Base-by-base conservation (phyloP, 2,329 filamentous ascomycete species). In the Pseudocercospora fijiensis region DNA sequence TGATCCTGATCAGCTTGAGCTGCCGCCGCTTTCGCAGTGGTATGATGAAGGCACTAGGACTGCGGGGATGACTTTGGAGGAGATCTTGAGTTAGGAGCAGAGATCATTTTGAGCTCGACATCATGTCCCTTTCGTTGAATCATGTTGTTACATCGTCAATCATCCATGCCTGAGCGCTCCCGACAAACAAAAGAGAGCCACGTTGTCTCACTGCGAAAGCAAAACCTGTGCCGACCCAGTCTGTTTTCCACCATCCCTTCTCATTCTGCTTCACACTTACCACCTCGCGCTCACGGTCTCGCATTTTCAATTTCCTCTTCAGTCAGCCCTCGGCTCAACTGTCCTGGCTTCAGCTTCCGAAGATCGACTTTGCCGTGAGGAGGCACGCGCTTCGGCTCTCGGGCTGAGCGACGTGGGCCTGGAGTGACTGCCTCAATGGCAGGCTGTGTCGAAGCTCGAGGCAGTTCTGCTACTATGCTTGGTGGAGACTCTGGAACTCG, bases 11-110 rank as follows among this genome's bases (percentile, higher is more conserved):
- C 71, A 72, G 18, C 63, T 74, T 6, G 73, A 75, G 63, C 61
- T 75, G 45, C 73, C 72, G 20, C 70, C 69, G 4, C 62, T 75
- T 26, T 69, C 70, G 62, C 65, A 69, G 28, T 70, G 64, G 64
- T 68, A 70, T 55, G 67, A 58, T 8, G 61, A 51, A 33, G 53
- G 62, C 37, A 41, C 45, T 9, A 27, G 58, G 24, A 24, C 51
- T 13, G 55, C 30, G 8, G 58, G 43, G 22, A 41, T 52, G 49
- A 62, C 43, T 13, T 37, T 65, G 24, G 63, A 65, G 22, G 63
- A 65, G 45, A 62, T 65, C 33, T 52, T 65, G 18, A 64, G 62
- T 33, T 58, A 37, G 18, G 5, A 56, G 1, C 20, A 4, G 20
- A 22, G 20, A 24, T 2, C 20, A 24, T 26, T 16, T 11, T 3